Base-by-base conservation (phyloP, 163 green algal genomes). In the Scenedesmus sp. region DNA sequence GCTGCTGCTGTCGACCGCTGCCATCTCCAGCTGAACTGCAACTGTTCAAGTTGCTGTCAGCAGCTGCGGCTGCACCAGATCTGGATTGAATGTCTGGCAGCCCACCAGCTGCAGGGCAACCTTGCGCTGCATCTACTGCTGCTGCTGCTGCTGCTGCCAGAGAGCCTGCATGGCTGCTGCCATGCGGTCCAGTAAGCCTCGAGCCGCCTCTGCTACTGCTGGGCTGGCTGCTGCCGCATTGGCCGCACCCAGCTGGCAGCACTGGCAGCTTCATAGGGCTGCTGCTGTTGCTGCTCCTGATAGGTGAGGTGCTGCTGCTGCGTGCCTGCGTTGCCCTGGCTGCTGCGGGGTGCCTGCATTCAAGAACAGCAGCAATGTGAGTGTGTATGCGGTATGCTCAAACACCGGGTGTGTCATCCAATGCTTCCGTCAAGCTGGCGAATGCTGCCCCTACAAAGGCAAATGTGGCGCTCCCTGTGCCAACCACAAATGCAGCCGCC, bases 271-370 rank as follows among this genome's bases (percentile, higher is more conserved):
- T 89, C 2, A 82, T 4, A 2, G 76, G 57, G 34, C 79, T 70
- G 46, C 26, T 83, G 18, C 16, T 87, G 81, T 34, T 84, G 88
- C 57, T 92, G 77, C 88, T 87, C 5, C 10, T 67, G 57, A n/a
- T 52, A 18, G 60, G 6, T 57, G 60, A 52, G 34, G 56, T 67
- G 62, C 84, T 89, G 84, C 60, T 88, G 57, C 56, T 89, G 34
- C 52, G 60, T 77, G 57, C 23, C n/a, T 79, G 56, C 20, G 46
- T 79, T 52, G 70, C 23, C 23, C 70, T 46, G 34, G 34, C 34
- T 46, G 34, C 26, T 52, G 84, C 62, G 3, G 84, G 84, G 60
- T 89, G 84, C 84, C 84, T 89, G 84, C 84, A 59, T 76, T 4
- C 26, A 52, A 0, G 18, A 23, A 79, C 70, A 79, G 70, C 70